These are phyloP conservation scores for Globisporangium solare DNA, from an alignment of 352 stramenopile genomes.

Conservation along the genomic window DNA sequence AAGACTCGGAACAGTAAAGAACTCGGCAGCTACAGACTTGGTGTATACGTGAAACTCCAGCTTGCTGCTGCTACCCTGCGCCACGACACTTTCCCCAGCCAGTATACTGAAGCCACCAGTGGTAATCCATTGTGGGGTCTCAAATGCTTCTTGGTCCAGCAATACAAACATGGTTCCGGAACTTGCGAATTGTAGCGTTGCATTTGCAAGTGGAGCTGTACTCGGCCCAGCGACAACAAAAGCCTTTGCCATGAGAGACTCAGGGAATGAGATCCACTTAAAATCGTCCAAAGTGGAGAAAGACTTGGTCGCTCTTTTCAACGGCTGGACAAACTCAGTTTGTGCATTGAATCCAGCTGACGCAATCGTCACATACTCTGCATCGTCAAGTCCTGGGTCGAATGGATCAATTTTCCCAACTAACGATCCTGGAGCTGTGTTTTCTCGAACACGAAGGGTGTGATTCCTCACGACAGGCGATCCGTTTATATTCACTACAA, in stretches of 20 bases:
- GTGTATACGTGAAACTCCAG: slow-evolving; percentile 23
- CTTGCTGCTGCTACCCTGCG: slow-evolving; percentile 26
- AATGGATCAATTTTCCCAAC: background rate
- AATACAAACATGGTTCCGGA: slow-evolving; percentile 4
- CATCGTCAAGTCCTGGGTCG: slow-evolving; percentile 7
- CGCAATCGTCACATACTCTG: slow-evolving; percentile 1
- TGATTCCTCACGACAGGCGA: slow-evolving; percentile 22
- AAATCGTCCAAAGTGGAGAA: slow-evolving; percentile 9
- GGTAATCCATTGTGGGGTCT: slow-evolving; percentile 4
- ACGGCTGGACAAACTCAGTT: background rate
- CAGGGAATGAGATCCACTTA: slow-evolving; percentile 10
- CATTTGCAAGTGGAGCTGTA: background rate
- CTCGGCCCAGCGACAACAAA: slow-evolving; percentile 6
- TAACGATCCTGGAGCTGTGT: slow-evolving; percentile 6
- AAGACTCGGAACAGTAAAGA: background rate
- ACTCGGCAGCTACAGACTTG: background rate
- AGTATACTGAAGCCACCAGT: slow-evolving; percentile 2
- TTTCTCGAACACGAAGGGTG: slow-evolving; percentile 31
- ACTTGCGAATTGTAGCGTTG: slow-evolving; percentile 4
- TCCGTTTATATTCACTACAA: slow-evolving; percentile 52
- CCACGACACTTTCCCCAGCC: slow-evolving; percentile 8
- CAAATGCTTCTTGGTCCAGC: slow-evolving; percentile 1
- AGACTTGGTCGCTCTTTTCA: background rate
- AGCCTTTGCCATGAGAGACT: background rate
- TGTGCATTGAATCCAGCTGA: background rate